A percentile compares a stretch with the other conserved stretches of the same genome.
These are phyloP conservation scores for Lathyrus oleraceus DNA, from an alignment of 306 rosid species.

Conservation along the genomic window DNA sequence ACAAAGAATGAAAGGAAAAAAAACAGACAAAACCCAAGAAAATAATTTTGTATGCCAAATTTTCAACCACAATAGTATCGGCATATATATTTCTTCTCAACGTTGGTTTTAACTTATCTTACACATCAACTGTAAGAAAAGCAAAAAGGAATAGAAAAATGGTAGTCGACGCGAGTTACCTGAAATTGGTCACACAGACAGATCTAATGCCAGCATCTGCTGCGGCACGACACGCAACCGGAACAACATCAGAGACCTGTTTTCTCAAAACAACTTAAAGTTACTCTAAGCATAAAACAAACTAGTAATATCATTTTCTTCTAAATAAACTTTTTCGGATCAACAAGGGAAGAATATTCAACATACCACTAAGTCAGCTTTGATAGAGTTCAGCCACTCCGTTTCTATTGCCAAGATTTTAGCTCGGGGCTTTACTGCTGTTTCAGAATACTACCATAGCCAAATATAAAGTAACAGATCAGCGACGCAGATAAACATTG, in stretches of 20 bases:
- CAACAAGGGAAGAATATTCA: slow-evolving; percentile 21
- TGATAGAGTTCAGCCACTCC: slow-evolving; percentile 84
- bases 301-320: background rate
- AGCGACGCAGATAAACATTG: slow-evolving; percentile 13
- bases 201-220: slow-evolving; percentile 98
- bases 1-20: background rate
- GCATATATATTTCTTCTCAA: background rate
- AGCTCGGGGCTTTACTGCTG: slow-evolving; percentile 85
- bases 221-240: slow-evolving; percentile 95
- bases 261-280: slow-evolving; percentile 26
- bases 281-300: slow-evolving; percentile 25
- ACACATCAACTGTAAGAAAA: background rate
- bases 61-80: slow-evolving; percentile 4
- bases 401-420: slow-evolving; percentile 68
- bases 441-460: slow-evolving; percentile 72
- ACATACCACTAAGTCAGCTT: slow-evolving; percentile 92
- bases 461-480: slow-evolving; percentile 22
- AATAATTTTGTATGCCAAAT: background rate
- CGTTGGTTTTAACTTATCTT: slow-evolving; percentile 6
- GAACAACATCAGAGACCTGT: slow-evolving; percentile 96
- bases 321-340: slow-evolving; percentile 6
- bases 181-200: slow-evolving; percentile 93
- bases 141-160: background rate
- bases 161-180: slow-evolving; percentile 43
- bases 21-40: slow-evolving; percentile 6